Conservation (phyloP, 192 early-diverging fungal species). For the Paraglomus brasilianum region DNA sequence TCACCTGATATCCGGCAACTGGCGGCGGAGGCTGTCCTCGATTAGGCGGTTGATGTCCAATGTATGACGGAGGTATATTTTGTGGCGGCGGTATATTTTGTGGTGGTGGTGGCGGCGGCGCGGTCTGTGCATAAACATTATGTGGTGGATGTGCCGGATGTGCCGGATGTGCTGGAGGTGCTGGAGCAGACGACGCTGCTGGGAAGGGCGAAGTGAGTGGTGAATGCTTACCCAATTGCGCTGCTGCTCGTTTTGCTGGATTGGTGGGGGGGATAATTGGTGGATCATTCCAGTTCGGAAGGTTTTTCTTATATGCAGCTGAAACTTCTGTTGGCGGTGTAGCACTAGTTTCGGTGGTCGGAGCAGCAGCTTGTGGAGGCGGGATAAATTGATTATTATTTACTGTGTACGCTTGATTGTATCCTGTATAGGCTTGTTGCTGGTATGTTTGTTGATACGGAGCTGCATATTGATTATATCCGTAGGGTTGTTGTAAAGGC, state of each 20-base stretch:
- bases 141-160: slow-evolving; percentile 6
- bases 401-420: slow-evolving; percentile 27
- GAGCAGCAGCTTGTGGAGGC: slow-evolving; percentile 37
- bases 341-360: slow-evolving; percentile 33
- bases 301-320: slow-evolving; percentile 45
- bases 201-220: slow-evolving; percentile 45
- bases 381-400: slow-evolving; percentile 34
- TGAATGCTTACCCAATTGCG: slow-evolving; percentile 27
- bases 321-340: slow-evolving; percentile 36
- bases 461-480: slow-evolving; percentile 23
- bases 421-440: slow-evolving; percentile 20
- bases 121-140: not conserved
- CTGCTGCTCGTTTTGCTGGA: slow-evolving; percentile 31
- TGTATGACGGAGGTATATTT: not conserved
- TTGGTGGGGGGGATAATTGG: slow-evolving; percentile 41
- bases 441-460: slow-evolving; percentile 36
- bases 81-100: not conserved
- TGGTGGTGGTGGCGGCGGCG: slow-evolving; percentile 4
- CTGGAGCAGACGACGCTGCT: slow-evolving; percentile 38
- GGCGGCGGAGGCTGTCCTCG: slow-evolving; percentile 34
- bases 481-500: slow-evolving; percentile 9
- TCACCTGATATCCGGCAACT: slow-evolving; percentile 13
- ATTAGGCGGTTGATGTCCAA: slow-evolving; percentile 11
- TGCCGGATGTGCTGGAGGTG: not conserved
- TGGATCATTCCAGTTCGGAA: slow-evolving; percentile 60